These are phyloP conservation scores for Adansonia rubrostipa DNA, from an alignment of 441 rosid species.

Conservation along the genomic window DNA sequence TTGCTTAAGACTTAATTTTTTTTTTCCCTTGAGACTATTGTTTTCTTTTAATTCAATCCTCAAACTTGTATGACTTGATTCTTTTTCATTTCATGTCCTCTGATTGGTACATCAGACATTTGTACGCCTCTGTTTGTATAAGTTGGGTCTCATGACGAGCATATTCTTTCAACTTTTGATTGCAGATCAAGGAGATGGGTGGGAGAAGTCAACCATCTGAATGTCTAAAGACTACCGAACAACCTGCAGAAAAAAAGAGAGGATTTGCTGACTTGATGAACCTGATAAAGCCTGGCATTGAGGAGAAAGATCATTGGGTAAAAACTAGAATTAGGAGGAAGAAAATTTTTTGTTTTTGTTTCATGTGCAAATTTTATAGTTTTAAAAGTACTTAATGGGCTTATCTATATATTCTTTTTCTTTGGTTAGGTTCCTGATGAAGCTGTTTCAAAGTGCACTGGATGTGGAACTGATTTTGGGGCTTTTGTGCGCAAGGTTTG, in stretches of 20 bases:
- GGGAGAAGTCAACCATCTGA: conserved; percentile 69
- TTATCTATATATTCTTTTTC: conserved; percentile 17
- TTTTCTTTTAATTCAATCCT: not conserved
- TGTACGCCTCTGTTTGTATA: not conserved
- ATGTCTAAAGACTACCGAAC: conserved; percentile 57
- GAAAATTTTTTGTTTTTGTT: not conserved
- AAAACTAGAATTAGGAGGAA: not conserved
- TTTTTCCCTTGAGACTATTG: not conserved
- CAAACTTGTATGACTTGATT: not conserved
- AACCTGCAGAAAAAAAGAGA: conserved; percentile 70
- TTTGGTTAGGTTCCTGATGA: conserved; percentile 84
- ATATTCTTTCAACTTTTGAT: conserved; percentile 10
- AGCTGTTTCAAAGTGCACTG: conserved; percentile 79
- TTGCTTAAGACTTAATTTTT: not conserved
- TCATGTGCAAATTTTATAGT: not conserved
- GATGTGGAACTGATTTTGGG: conserved; percentile 83
- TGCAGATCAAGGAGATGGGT: conserved; percentile 95
- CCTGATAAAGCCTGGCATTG: conserved; percentile 82
- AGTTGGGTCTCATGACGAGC: conserved; percentile 17
- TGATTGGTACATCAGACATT: not conserved
- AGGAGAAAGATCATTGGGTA: conserved; percentile 99
- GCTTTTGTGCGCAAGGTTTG: conserved; percentile 83
- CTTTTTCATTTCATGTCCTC: not conserved
- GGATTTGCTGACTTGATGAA: conserved; percentile 90
- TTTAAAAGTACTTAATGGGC: not conserved